Evolutionary conservation across 257 asterid species (phyloP), one percentile per base, ranked within the genome.

Genomic region (Asclepias syriaca): DNA sequence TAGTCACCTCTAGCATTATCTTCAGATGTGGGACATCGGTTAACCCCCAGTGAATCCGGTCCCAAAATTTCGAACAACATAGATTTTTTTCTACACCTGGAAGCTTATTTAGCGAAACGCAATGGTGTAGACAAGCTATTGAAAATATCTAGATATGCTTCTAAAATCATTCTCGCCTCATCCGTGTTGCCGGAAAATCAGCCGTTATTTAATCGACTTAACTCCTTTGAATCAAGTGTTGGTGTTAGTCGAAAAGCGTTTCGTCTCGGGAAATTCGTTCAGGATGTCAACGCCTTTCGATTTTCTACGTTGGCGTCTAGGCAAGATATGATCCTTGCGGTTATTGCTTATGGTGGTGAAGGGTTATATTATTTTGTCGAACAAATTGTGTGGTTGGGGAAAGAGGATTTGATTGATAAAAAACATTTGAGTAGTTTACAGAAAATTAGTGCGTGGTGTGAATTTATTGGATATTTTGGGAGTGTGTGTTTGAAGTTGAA

Each of bases 181-280:
- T 81, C 96, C 45, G 37, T 87, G 70, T 69, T 85, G 66, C 74
- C 79, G 1, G 77, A 65, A 0, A 32, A 71, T 71, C 54, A 64
- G 0, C 80, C 88, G 45, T 71, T 85, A 40, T 8, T 77, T 53
- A 56, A 68, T 53, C 96, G 95, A 81, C 89, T 94, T 53, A 80
- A 83, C 65, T 84, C 96, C 63, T 95, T 95, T 86, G 98, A 95
- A 63, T 89, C 99, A 0, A 88, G 89, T 79, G 87, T 92, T 70
- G 98, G 98, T 10, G 61, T 89, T 60, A 89, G 92, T 80, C 97
- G 98, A 32, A 91, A 91, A 75, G 98, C 97, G 71, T 93, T 93
- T 77, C 96, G 96, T 2, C 75, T 93, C 3, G 97, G 98, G n/a
- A 93, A 93, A 66, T 93, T 93, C 82, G 45, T 93, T n/a, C 98